A percentile compares a stretch with the other conserved stretches of the same genome.
Conservation (phyloP, 768 basidiomycete species). For the Boletus rufocinnamomeus region DNA sequence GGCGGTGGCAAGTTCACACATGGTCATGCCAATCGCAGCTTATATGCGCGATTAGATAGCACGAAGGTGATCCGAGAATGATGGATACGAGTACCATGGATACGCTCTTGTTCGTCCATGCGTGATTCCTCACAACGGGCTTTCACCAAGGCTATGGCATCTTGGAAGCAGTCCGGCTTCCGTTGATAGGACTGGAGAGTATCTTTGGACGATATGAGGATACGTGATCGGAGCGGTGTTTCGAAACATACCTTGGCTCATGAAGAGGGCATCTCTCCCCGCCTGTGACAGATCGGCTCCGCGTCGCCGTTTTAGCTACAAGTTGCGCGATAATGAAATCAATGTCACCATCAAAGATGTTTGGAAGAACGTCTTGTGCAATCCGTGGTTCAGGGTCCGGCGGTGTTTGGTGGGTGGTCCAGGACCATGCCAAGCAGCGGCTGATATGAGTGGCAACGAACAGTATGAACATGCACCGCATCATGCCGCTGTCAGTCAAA, state of each 20-base stretch:
- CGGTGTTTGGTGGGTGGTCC: constrained; percentile 30
- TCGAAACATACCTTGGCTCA: constrained; percentile 18
- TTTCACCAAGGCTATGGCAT: constrained; percentile 49
- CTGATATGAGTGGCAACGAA: constrained; percentile 14
- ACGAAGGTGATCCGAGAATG: background rate
- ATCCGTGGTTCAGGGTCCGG: constrained; percentile 5
- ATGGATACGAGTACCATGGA: constrained; percentile 47
- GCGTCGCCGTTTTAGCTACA: constrained; percentile 15
- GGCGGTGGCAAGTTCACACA: constrained; percentile 79
- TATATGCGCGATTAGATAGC: constrained; percentile 28
- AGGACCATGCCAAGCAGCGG: constrained; percentile 30
- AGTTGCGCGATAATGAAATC: constrained; percentile 8
- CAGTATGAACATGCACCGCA: constrained; percentile 13
- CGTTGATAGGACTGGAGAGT: constrained; percentile 44
- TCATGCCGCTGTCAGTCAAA: constrained; percentile 6
- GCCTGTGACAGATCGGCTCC: constrained; percentile 25
- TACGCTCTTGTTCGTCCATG: constrained; percentile 58
- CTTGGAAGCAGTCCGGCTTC: constrained; percentile 65
- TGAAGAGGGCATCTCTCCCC: constrained; percentile 20
- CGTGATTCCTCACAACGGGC: constrained; percentile 56
- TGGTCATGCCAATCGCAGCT: constrained; percentile 78
- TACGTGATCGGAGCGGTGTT: constrained; percentile 4
- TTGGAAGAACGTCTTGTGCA: constrained; percentile 12
- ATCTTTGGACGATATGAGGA: constrained; percentile 34
- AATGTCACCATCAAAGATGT: constrained; percentile 25